Conservation (phyloP, 306 rosid genomes). For the Dalbergia oliveri region DNA sequence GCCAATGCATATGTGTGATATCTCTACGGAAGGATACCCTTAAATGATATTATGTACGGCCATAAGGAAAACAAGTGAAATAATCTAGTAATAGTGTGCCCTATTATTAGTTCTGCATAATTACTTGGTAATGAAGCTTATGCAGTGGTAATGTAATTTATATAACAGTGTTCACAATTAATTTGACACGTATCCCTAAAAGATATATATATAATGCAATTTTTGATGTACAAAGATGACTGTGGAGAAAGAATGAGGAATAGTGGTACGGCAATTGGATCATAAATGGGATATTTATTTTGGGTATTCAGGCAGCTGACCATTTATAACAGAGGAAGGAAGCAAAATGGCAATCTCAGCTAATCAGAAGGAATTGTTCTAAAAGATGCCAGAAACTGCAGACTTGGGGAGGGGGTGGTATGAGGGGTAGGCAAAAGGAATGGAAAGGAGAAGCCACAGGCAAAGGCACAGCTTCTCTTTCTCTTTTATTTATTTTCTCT, state of each 20-base stretch:
- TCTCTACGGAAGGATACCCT: not conserved
- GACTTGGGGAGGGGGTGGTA: constrained; percentile 2
- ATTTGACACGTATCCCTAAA: too few relatives aligned
- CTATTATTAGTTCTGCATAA: not conserved
- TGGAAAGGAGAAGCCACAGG: constrained; percentile 11
- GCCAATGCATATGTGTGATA: not conserved
- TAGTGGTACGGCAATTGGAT: constrained; percentile 36
- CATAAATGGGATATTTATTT: constrained; percentile 45
- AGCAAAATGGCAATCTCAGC: constrained; percentile 51
- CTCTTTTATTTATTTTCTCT: not conserved
- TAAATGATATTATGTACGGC: not conserved
- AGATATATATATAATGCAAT: too few relatives aligned
- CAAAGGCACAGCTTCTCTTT: not conserved
- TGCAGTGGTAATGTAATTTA: too few relatives aligned
- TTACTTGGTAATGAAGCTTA: not conserved
- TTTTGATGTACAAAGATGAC: not conserved
- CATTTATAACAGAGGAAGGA: constrained; percentile 37
- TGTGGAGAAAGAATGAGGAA: constrained; percentile 29
- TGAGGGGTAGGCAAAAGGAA: constrained; percentile 47
- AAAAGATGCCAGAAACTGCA: constrained; percentile 51
- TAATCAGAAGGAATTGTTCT: constrained; percentile 60
- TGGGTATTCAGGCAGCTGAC: constrained; percentile 39
- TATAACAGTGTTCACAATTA: too few relatives aligned
- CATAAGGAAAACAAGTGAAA: not conserved
- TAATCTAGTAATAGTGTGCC: not conserved